phyloP scores from a whole-genome alignment of 345 rosid genomes.

The Psidium guajava region DNA sequence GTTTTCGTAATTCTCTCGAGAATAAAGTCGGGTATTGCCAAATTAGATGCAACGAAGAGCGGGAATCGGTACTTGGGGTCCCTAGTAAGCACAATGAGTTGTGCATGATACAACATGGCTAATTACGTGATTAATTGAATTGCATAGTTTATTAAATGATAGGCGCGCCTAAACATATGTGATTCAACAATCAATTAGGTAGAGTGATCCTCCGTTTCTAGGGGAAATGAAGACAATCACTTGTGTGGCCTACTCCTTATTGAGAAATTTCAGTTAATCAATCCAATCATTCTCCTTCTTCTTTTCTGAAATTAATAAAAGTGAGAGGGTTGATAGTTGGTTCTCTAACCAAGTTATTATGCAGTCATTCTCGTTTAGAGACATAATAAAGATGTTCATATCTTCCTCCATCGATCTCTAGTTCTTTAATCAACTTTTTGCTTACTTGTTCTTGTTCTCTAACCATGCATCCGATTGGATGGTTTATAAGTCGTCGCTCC shows the following conservation, averaged over 20 bases:
- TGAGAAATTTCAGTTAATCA: not conserved
- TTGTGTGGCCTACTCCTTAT: not conserved
- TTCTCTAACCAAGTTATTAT: not conserved
- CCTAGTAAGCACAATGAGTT: not conserved
- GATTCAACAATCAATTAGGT: not conserved
- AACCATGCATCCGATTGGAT: not conserved
- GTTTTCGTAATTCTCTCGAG: too few species aligned
- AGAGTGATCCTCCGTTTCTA: not conserved
- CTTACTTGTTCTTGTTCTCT: not conserved
- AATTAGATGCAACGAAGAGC: not conserved
- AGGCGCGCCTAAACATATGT: not conserved
- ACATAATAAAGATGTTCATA: not conserved
- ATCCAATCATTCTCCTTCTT: not conserved
- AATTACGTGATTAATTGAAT: not conserved
- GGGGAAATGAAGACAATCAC: not conserved
- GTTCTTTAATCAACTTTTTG: not conserved
- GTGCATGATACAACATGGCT: not conserved
- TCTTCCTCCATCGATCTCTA: not conserved
- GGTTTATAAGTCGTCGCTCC: not conserved
- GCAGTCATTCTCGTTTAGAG: not conserved
- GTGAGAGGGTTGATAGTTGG: not conserved
- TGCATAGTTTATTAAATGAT: not conserved
- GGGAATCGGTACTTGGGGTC: not conserved
- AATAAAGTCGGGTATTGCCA: too few species aligned
- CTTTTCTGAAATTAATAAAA: not conserved